Evolutionary conservation across 305 asterid genomes (phyloP), one percentile per base, ranked within the genome.

Genomic region (Fraxinus latifolia): DNA sequence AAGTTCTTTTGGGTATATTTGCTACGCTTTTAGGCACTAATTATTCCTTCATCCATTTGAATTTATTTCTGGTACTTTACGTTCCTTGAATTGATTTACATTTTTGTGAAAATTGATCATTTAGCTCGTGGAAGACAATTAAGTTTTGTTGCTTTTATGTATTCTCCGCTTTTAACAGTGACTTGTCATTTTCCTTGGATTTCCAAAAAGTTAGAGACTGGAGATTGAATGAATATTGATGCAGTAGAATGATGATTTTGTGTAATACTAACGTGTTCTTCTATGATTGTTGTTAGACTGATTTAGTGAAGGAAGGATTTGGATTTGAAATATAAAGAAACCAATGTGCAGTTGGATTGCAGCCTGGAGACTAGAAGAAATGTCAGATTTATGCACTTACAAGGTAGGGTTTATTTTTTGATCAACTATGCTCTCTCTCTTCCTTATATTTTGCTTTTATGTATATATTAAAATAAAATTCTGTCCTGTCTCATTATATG

Each of bases 321-420:
- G 84, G 84, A 82, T 55, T 65, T 74, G 84, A 79, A 87, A 84
- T 82, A 88, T 86, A 93, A 85, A 65, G 87, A 83, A 71, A 80
- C 74, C 79, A 68, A 77, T 86, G 29, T 76, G 73, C 81, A 84
- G 85, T 80, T 82, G 82, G 82, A 81, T 90, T 84, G 84, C 92
- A 72, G 90, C 91, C 39, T 89, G 88, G 87, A 82, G 80, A 78
- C 77, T 73, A 88, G 71, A 82, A 88, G 90, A 87, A 86, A 94
- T 92, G 96, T 84, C 93, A 80, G 91, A 91, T 25, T 87, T 90
- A 84, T 87, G 85, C 83, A 7, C 84, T 60, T 86, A 87, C 67
- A 90, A 89, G 89, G 97, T 92, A 85, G 44, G 75, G 44, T 75
- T 76, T 78, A 58, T 62, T 80, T 73, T 62, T 34, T 50, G 31